Percentiles rank a stretch among this genome's conserved stretches.
Evolutionary conservation across 2,329 filamentous ascomycete species (phyloP).

Genomic region (Bertia moriformis): DNA sequence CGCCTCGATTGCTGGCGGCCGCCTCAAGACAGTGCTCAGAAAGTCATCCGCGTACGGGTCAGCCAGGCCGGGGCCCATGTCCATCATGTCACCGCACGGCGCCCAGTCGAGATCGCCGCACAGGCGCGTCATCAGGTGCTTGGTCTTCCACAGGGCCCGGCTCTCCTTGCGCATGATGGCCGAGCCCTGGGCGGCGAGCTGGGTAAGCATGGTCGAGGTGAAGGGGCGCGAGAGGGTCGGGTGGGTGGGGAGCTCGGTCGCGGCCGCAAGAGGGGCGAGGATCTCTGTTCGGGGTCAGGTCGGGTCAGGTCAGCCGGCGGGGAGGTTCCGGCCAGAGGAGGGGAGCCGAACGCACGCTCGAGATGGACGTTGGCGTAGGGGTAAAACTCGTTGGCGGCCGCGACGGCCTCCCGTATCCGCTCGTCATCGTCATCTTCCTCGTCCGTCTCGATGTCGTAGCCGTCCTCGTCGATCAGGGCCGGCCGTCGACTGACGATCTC

Average conservation of each 20-base stretch:
- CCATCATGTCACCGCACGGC: slow-evolving; percentile 40
- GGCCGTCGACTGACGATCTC: slow-evolving; percentile 64
- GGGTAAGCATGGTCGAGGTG: slow-evolving; percentile 56
- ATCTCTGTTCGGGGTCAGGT: slow-evolving; percentile 36
- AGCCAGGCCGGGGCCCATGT: slow-evolving; percentile 39
- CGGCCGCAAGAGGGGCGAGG: slow-evolving; percentile 60
- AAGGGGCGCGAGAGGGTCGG: slow-evolving; percentile 64
- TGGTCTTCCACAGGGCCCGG: slow-evolving; percentile 57
- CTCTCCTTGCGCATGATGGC: slow-evolving; percentile 65
- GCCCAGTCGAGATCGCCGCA: slow-evolving; percentile 62
- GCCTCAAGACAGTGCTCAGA: too few species aligned
- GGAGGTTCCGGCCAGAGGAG: not conserved
- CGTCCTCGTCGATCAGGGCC: slow-evolving; percentile 60
- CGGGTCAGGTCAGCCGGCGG: slow-evolving; percentile 2
- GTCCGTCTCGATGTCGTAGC: slow-evolving; percentile 61
- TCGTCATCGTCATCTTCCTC: slow-evolving; percentile 61
- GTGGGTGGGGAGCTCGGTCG: slow-evolving; percentile 61
- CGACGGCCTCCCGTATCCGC: slow-evolving; percentile 41
- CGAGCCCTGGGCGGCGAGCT: slow-evolving; percentile 55
- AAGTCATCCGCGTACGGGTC: slow-evolving; percentile 25
- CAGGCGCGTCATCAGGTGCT: slow-evolving; percentile 57
- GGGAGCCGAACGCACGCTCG: slow-evolving; percentile 38
- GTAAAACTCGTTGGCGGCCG: slow-evolving; percentile 53
- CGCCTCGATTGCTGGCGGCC: not conserved
- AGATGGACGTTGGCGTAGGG: slow-evolving; percentile 60